These are phyloP conservation scores for Daldinia eschscholtzii DNA, from an alignment of 2,329 filamentous ascomycete genomes.

Conservation along the genomic window DNA sequence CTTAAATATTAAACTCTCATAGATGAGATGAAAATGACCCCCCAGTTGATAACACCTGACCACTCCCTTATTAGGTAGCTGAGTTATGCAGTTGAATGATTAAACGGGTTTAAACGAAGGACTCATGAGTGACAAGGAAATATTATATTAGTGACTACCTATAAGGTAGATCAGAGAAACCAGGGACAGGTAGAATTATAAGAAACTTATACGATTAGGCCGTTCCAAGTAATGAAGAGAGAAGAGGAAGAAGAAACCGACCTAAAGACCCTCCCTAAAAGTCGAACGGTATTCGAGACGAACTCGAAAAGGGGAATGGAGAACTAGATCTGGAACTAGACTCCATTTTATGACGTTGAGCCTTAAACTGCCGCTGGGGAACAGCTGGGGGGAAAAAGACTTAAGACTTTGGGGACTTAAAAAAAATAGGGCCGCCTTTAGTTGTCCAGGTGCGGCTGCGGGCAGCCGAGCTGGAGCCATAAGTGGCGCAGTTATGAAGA, in stretches of 20 bases:
- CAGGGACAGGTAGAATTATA: constrained; percentile 11
- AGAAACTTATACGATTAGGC: constrained; percentile 29
- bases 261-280: constrained; percentile 22
- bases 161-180: constrained; percentile 9
- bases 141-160: constrained; percentile 1
- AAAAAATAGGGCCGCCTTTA: background rate
- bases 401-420: background rate
- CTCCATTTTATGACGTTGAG: constrained; percentile 39
- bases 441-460: constrained; percentile 32
- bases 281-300: constrained; percentile 29
- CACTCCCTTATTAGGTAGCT: constrained; percentile 4
- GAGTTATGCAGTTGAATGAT: background rate
- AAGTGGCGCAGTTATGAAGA: constrained; percentile 34
- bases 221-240: background rate
- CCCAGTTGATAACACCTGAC: constrained; percentile 2
- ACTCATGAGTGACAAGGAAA: constrained; percentile 24
- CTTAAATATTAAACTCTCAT: constrained; percentile 38
- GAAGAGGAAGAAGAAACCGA: constrained; percentile 22
- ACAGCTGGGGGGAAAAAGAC: background rate
- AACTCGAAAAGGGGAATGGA: constrained; percentile 35
- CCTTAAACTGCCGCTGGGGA: constrained; percentile 32
- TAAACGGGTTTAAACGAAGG: constrained; percentile 28
- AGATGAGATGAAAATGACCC: constrained; percentile 5
- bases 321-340: constrained; percentile 17
- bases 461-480: constrained; percentile 27